A percentile compares a stretch with the other conserved stretches of the same genome.
phyloP scores from a whole-genome alignment of 352 stramenopile species.

The Globisporangium iwayamae region DNA sequence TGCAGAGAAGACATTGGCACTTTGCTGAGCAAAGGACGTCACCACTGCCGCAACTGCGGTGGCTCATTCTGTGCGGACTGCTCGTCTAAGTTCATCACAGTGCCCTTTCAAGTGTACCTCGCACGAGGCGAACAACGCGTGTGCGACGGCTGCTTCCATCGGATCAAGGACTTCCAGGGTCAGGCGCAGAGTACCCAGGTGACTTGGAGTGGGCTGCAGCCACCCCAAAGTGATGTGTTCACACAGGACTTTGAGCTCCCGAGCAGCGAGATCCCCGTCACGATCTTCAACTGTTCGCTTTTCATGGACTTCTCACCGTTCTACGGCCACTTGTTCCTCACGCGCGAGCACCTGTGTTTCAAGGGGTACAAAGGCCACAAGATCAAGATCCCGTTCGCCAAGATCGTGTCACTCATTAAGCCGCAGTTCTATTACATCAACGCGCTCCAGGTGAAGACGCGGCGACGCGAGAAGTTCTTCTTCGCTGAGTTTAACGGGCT shows the following conservation, averaged over 20 bases:
- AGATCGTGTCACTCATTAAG: constrained; percentile 68
- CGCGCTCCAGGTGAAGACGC: constrained; percentile 69
- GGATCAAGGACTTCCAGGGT: constrained; percentile 68
- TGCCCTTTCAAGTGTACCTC: constrained; percentile 65
- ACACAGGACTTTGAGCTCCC: constrained; percentile 43
- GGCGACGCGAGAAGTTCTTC: constrained; percentile 62
- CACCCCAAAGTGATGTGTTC: constrained; percentile 30
- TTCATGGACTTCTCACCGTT: constrained; percentile 69
- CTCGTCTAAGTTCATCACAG: constrained; percentile 43
- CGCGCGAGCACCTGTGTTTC: constrained; percentile 67
- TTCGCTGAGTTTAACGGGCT: constrained; percentile 78
- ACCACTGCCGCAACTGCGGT: constrained; percentile 81
- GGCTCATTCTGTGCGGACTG: constrained; percentile 71
- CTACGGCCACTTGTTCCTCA: constrained; percentile 75
- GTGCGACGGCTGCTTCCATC: constrained; percentile 69
- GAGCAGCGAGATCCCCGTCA: constrained; percentile 40
- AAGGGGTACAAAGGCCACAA: constrained; percentile 43
- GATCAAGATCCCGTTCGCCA: constrained; percentile 55
- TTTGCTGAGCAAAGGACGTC: constrained; percentile 57
- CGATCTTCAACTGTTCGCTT: constrained; percentile 74
- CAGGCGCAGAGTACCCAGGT: constrained; percentile 55
- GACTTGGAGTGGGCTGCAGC: constrained; percentile 61
- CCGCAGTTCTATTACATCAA: constrained; percentile 87
- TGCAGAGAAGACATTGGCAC: constrained; percentile 74
- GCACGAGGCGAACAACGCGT: constrained; percentile 58